A percentile compares a stretch with the other conserved stretches of the same genome.
These are phyloP conservation scores for Mycena epipterygia DNA, from an alignment of 768 basidiomycete species.

Conservation along the genomic window DNA sequence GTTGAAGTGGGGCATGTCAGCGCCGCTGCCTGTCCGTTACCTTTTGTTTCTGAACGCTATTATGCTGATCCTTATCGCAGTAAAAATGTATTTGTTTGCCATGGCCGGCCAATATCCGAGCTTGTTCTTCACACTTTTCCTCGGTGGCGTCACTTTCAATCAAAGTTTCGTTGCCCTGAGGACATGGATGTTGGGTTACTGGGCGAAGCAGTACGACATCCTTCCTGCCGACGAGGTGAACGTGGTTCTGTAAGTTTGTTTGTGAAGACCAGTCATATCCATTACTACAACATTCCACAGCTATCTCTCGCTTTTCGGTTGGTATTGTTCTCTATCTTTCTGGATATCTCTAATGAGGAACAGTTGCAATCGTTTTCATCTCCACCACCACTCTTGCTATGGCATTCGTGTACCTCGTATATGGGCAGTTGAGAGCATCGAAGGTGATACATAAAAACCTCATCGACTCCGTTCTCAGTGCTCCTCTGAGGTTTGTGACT, in stretches of 20 bases:
- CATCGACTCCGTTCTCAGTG: conserved; percentile 55
- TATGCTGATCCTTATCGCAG: background rate
- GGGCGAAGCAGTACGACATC: conserved; percentile 29
- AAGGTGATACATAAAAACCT: conserved; percentile 55
- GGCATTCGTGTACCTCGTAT: conserved; percentile 46
- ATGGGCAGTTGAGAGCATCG: conserved; percentile 57
- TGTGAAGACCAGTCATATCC: too few species aligned
- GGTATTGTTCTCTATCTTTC: background rate
- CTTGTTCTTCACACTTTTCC: conserved; percentile 27
- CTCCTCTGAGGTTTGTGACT: conserved; percentile 65
- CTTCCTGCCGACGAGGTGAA: conserved; percentile 20
- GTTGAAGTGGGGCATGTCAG: conserved; percentile 65
- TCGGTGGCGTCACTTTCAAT: conserved; percentile 13
- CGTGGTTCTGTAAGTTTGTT: conserved; percentile 18
- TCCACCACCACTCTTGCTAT: conserved; percentile 41
- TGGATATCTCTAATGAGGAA: background rate
- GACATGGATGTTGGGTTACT: conserved; percentile 36
- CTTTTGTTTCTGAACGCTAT: background rate
- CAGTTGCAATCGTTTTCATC: conserved; percentile 42
- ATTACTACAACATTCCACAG: background rate
- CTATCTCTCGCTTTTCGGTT: conserved; percentile 22
- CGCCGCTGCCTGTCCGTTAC: conserved; percentile 44
- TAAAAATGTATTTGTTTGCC: conserved; percentile 28
- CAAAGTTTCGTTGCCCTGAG: conserved; percentile 1
- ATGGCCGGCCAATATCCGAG: conserved; percentile 25